phyloP scores from a whole-genome alignment of 352 stramenopile species.

The Pythium inflatum region DNA sequence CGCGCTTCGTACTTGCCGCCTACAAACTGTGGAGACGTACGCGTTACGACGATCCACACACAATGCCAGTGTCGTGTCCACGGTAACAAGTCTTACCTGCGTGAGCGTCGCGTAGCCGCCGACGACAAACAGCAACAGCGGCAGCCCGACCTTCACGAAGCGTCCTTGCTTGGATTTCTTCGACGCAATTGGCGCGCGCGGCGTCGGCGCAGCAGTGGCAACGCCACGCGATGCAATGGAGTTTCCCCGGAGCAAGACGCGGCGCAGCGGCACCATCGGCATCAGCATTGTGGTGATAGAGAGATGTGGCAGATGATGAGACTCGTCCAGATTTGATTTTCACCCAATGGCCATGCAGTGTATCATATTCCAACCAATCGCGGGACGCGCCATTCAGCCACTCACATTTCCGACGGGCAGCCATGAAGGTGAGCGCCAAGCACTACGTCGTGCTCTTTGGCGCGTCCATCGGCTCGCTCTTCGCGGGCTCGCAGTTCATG shows the following conservation, averaged over 20 bases:
- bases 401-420: slow-evolving; percentile 25
- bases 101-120: slow-evolving; percentile 76
- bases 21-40: slow-evolving; percentile 85
- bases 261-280: slow-evolving; percentile 10
- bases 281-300: neutral
- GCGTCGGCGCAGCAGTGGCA: slow-evolving; percentile 16
- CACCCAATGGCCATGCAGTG: slow-evolving; percentile 24
- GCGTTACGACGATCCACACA: no score
- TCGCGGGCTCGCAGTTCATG: slow-evolving; percentile 84
- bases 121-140: slow-evolving; percentile 83
- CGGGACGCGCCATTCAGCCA: neutral
- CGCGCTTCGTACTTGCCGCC: slow-evolving; percentile 81
- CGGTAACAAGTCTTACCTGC: no score
- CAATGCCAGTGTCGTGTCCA: no score
- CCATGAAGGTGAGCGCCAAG: slow-evolving; percentile 68
- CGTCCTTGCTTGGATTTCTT: slow-evolving; percentile 59
- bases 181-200: slow-evolving; percentile 18
- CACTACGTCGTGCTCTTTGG: slow-evolving; percentile 79
- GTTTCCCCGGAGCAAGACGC: neutral
- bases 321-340: slow-evolving; percentile 7
- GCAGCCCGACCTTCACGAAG: slow-evolving; percentile 73
- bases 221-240: neutral
- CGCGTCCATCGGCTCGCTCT: slow-evolving; percentile 77
- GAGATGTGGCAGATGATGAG: no score
- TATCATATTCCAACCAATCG: slow-evolving; percentile 6